A percentile compares a stretch with the other conserved stretches of the same genome.
phyloP scores from a whole-genome alignment of 805 yeast species.

The Kazachstania martiniae region DNA sequence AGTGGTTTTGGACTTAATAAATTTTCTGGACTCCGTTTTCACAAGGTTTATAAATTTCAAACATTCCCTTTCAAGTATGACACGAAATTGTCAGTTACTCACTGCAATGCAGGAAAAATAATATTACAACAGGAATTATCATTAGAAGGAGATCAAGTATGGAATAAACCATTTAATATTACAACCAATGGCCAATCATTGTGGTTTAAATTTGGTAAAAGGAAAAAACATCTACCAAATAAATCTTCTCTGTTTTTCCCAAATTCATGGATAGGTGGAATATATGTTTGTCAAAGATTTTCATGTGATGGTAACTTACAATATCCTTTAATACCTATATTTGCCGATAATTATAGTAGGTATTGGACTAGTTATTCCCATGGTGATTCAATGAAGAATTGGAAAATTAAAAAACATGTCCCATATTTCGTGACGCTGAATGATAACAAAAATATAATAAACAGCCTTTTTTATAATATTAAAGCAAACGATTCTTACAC shows the following conservation, averaged over 20 bases:
- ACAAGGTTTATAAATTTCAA: constrained; percentile 37
- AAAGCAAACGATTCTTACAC: no score
- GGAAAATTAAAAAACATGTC: constrained; percentile 33
- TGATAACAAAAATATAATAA: no score
- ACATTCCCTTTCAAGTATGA: constrained; percentile 28
- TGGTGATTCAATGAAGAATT: constrained; percentile 13
- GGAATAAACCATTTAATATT: constrained; percentile 40
- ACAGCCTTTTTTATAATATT: no score
- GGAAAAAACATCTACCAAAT: constrained; percentile 40
- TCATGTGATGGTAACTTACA: constrained; percentile 30
- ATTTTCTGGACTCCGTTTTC: constrained; percentile 48
- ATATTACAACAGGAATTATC: constrained; percentile 33
- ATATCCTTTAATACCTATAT: constrained; percentile 42
- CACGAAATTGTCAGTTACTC: constrained; percentile 37
- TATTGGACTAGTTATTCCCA: constrained; percentile 34
- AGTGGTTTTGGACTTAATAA: background rate
- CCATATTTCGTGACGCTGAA: constrained; percentile 51
- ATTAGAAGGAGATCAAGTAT: constrained; percentile 30
- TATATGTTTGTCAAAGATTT: constrained; percentile 38
- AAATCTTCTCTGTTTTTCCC: constrained; percentile 41
- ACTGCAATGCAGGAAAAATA: constrained; percentile 41
- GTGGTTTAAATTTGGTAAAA: constrained; percentile 51
- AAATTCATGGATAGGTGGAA: constrained; percentile 50
- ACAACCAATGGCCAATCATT: constrained; percentile 14
- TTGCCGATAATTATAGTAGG: constrained; percentile 43